These are phyloP conservation scores for Linum usitatissimum DNA, from an alignment of 345 rosid genomes.

Conservation along the genomic window DNA sequence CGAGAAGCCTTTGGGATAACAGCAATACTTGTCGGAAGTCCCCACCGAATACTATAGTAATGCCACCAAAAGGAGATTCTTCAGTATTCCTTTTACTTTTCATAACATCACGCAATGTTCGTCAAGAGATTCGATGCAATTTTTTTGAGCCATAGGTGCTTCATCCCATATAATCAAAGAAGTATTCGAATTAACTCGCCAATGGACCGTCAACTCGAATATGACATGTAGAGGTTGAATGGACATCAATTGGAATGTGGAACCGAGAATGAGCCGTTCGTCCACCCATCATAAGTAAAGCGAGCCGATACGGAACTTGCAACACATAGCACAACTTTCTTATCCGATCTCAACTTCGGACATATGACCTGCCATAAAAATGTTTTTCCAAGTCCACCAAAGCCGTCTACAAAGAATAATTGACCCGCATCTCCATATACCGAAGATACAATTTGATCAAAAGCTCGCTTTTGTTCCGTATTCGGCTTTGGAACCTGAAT, in stretches of 20 bases:
- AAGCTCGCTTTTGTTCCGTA: background rate
- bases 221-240: background rate
- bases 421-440: background rate
- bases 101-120: background rate
- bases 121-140: background rate
- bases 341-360: background rate
- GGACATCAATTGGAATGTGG: background rate
- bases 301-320: background rate
- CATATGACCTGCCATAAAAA: background rate
- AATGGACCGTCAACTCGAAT: background rate
- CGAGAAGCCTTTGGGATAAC: background rate
- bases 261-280: background rate
- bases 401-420: background rate
- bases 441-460: background rate
- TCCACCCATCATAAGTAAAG: background rate
- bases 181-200: background rate
- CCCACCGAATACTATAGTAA: background rate
- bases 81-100: background rate
- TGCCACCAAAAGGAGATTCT: background rate
- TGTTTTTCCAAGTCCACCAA: background rate
- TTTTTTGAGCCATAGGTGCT: conserved; percentile 1
- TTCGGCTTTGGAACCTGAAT: background rate
- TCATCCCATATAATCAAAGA: conserved; percentile 13
- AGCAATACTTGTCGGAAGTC: background rate
- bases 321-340: background rate